Evolutionary conservation across 257 asterid species (phyloP), one percentile per base, ranked within the genome.

Genomic region (Datura wrightii): DNA sequence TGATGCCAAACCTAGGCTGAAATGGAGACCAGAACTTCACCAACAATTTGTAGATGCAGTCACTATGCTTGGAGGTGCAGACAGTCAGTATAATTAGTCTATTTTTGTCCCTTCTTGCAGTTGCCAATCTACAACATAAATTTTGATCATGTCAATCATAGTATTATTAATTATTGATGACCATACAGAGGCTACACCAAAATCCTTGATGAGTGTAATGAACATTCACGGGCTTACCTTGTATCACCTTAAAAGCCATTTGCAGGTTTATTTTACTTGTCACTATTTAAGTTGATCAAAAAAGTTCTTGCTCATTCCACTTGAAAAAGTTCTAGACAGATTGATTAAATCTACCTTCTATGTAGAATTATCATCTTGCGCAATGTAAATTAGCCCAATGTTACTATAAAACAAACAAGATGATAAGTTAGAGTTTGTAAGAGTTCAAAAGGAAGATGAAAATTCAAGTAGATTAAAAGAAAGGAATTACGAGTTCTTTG

Each of bases 231-330:
- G 98, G 5, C 91, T 95, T 71, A 95, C 99, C 82, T 81, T 95
- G 89, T 93, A 94, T 87, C 99, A 94, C 85, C 97, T 95, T 87
- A 95, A 95, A 92, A 94, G 99, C 88, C 99, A 95, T 88, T 90
- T 95, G 56, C 99, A 95, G 94, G 99, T 42, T 86, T 78, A 46
- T 46, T 70, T 15, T 70, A 48, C 13, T 48, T 1, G 14, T 48
- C 54, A 48, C 0, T 8, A 3, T 48, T 48, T 48, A 3, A 48
- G 54, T 48, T 48, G 58, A 53, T 53, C 58, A 10, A 11, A 50
- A 10, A 50, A 39, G 56, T 31, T 10, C 19, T 54, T 81, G 58
- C 56, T 59, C 56, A 63, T 44, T 80, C 39, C 46, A 56, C 18
- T 18, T 71, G 54, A 18, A 53, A 53, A 53, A 53, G 58, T 53